These are phyloP conservation scores for Colletotrichum salicis DNA, from an alignment of 2,329 filamentous ascomycete genomes.

Conservation along the genomic window DNA sequence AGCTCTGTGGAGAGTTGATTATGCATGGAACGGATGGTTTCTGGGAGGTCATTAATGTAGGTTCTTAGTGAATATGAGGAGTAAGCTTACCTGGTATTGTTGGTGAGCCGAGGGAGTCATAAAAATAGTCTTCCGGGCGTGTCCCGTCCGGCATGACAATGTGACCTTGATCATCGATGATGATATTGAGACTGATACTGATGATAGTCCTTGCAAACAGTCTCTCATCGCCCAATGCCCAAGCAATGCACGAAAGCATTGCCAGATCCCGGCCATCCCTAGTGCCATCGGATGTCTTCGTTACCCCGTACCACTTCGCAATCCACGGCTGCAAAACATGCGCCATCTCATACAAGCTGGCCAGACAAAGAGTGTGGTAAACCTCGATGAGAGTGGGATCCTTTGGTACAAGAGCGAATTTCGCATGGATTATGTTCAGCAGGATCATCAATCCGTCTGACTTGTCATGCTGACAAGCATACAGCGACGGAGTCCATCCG, in stretches of 20 bases:
- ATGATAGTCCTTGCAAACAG: conserved; percentile 2
- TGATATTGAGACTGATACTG: conserved; percentile 8
- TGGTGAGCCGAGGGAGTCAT: conserved; percentile 24
- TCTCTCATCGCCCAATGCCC: conserved; percentile 24
- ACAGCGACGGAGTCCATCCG: conserved; percentile 6
- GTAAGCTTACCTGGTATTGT: conserved; percentile 10
- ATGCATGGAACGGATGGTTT: conserved; percentile 11
- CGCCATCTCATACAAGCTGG: conserved; percentile 28
- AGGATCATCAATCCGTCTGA: conserved; percentile 15
- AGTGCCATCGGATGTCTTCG: background rate
- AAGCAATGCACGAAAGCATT: conserved; percentile 16
- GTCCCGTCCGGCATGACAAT: conserved; percentile 8
- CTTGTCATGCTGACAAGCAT: conserved; percentile 24
- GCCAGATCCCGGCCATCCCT: conserved; percentile 6
- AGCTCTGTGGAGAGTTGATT: conserved; percentile 17
- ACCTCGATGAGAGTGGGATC: conserved; percentile 3
- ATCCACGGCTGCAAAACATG: conserved; percentile 28
- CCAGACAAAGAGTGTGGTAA: conserved; percentile 19
- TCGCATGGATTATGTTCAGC: conserved; percentile 25
- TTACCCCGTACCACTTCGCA: conserved; percentile 7
- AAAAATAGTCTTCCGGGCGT: conserved; percentile 11
- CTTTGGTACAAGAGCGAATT: conserved; percentile 11
- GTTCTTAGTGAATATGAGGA: too few relatives aligned
- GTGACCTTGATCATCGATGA: background rate
- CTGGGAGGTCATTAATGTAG: background rate